phyloP scores from a whole-genome alignment of 345 rosid species.

The Trapa incisa region DNA sequence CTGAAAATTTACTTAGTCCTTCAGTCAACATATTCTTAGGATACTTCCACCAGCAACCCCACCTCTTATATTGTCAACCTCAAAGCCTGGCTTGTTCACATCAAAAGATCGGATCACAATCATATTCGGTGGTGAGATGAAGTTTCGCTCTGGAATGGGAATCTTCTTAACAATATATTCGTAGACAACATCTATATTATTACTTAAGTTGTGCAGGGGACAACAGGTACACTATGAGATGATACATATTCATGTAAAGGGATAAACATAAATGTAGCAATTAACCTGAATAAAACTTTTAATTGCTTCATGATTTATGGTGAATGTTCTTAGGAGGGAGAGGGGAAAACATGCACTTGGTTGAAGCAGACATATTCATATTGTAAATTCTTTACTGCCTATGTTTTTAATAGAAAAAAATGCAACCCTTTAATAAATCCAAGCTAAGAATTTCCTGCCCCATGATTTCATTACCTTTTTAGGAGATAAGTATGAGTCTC shows the following conservation, averaged over 20 bases:
- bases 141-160: slow-evolving; percentile 91
- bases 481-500: too few species aligned
- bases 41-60: slow-evolving; percentile 99
- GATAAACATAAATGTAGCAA: background rate
- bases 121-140: slow-evolving; percentile 86
- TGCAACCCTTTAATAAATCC: too few species aligned
- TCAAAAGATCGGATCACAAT: slow-evolving; percentile 96
- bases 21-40: slow-evolving; percentile 38
- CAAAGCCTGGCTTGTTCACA: slow-evolving; percentile 88
- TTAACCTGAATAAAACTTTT: slow-evolving; percentile 68
- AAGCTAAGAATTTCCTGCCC: too few species aligned
- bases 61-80: slow-evolving; percentile 89
- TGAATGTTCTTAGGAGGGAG: too few species aligned
- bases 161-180: slow-evolving; percentile 89
- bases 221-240: slow-evolving; percentile 63
- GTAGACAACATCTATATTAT: slow-evolving; percentile 86
- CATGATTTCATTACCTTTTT: too few species aligned
- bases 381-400: too few species aligned
- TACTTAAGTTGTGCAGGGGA: slow-evolving; percentile 91
- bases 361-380: too few species aligned
- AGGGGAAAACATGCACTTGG: too few species aligned
- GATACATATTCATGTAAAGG: background rate
- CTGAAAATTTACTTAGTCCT: background rate
- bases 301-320: slow-evolving; percentile 48
- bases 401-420: too few species aligned